Evolutionary conservation across 352 stramenopile species (phyloP).

Genomic region (Globisporangium ultimum): DNA sequence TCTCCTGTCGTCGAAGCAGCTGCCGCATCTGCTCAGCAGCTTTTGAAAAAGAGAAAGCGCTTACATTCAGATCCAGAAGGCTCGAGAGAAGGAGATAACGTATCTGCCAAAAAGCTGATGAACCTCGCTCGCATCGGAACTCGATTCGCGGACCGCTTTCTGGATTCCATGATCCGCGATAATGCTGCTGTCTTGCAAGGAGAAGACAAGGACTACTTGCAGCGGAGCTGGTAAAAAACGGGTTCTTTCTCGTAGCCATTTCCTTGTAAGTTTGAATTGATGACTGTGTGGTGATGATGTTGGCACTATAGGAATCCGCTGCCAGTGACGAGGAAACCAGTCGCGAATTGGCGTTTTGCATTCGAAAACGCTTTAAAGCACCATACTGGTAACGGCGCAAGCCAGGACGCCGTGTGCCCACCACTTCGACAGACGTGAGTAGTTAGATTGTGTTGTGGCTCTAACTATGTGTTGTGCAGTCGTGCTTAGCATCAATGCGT

Average conservation of each 20-base stretch:
- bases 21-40: conserved; percentile 21
- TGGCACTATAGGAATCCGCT: conserved; percentile 37
- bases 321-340: conserved; percentile 47
- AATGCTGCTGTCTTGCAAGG: conserved; percentile 51
- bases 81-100: neutral
- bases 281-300: neutral
- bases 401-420: conserved; percentile 19
- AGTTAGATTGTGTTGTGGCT: conserved; percentile 6
- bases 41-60: conserved; percentile 42
- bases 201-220: conserved; percentile 25
- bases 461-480: neutral
- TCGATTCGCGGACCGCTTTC: conserved; percentile 37
- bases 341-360: conserved; percentile 73
- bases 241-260: neutral
- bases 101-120: conserved; percentile 20
- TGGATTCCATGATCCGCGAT: conserved; percentile 39
- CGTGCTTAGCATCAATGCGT: neutral
- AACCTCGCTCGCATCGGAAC: conserved; percentile 27
- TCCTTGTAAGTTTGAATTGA: neutral
- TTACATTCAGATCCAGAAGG: conserved; percentile 2
- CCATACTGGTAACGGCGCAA: neutral
- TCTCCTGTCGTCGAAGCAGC: conserved; percentile 34
- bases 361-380: conserved; percentile 42
- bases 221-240: conserved; percentile 38
- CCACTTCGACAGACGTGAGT: conserved; percentile 37